Base-by-base conservation (phyloP, 768 basidiomycete species). In the Candolleomyces aberdarensis region DNA sequence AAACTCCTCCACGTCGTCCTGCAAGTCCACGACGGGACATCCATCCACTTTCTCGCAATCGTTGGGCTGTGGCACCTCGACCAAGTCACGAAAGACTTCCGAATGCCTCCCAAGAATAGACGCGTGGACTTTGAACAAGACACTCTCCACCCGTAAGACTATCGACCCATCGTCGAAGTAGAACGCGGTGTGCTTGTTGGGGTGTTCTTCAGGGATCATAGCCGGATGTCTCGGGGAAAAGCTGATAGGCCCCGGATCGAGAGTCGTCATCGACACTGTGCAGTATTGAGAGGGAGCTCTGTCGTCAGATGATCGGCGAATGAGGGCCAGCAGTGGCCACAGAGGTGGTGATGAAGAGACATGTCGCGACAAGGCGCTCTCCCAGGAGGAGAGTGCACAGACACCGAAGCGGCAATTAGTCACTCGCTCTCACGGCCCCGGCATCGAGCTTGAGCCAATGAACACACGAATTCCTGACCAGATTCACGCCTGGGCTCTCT, bases 121-220 rank as follows among this genome's bases (percentile, higher is more conserved):
- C 60, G 77, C 72, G 62, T 78, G 77, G 19, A 78, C 64, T 4
- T 74, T 69, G 58, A 78, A 73, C 8, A 72, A 69, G 1, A 70
- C 71, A 40, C 63, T 62, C 51, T 72, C 68, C 4, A 77, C 66
- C n/a, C 75, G 67, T 31, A 77, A 57, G 32, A 77, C 71, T 10
- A 78, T 68, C n/a, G 77, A 78, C 3, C 77, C 76, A 70, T 78
- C 77, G 15, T 67, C 47, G 61, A 74, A 76, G 69, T 77, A 78
- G 62, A 75, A 77, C 13, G 75, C 75, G 40, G 71, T 62, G 59
- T 73, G 70, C 44, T 63, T 60, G 51, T 9, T 15, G 14, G 17
- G 1, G 1, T n/a, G 48, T 1, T 53, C 8, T 9, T 15, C 17
- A 11, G 39, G 11, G 36, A 8, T 40, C 32, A 10, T 52, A n/a